phyloP scores from a whole-genome alignment of 2,329 filamentous ascomycete genomes.

The Botrytis galanthina region DNA sequence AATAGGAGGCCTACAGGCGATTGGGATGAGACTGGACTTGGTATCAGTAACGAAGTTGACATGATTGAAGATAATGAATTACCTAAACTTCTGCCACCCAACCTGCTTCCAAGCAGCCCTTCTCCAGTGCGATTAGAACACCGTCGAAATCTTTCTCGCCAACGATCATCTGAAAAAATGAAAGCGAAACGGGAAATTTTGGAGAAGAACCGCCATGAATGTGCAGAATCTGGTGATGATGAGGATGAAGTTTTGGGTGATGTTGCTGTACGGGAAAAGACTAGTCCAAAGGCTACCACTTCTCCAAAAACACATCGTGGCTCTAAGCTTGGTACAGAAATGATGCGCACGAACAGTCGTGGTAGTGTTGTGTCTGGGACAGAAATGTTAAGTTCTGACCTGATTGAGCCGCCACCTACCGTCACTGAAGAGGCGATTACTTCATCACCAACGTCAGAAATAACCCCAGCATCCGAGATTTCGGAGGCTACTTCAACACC shows the following conservation, averaged over 20 bases:
- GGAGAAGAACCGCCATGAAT: slow-evolving; percentile 70
- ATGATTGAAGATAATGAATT: slow-evolving; percentile 39
- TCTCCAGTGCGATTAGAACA: slow-evolving; percentile 60
- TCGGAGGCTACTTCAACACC: slow-evolving; percentile 33
- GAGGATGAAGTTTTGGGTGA: slow-evolving; percentile 87
- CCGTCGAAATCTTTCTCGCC: slow-evolving; percentile 45
- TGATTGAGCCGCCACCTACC: slow-evolving; percentile 33
- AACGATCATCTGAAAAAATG: slow-evolving; percentile 71
- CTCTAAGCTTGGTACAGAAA: slow-evolving; percentile 91
- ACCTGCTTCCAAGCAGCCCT: slow-evolving; percentile 59
- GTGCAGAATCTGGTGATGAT: slow-evolving; percentile 86
- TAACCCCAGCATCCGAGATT: slow-evolving; percentile 31
- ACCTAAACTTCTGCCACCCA: slow-evolving; percentile 48
- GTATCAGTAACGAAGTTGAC: slow-evolving; percentile 63
- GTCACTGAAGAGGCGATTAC: slow-evolving; percentile 25
- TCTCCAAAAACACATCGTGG: slow-evolving; percentile 60
- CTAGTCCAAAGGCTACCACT: slow-evolving; percentile 48
- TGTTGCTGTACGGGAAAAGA: slow-evolving; percentile 41
- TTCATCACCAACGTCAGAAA: slow-evolving; percentile 23
- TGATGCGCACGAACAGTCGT: slow-evolving; percentile 96
- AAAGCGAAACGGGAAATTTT: slow-evolving; percentile 71
- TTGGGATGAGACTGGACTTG: slow-evolving; percentile 75
- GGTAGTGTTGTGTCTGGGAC: slow-evolving; percentile 61
- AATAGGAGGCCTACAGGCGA: slow-evolving; percentile 72
- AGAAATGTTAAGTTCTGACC: slow-evolving; percentile 7